phyloP scores from a whole-genome alignment of 371 early-diverging fungal genomes.

The Haplosporangium sp. region DNA sequence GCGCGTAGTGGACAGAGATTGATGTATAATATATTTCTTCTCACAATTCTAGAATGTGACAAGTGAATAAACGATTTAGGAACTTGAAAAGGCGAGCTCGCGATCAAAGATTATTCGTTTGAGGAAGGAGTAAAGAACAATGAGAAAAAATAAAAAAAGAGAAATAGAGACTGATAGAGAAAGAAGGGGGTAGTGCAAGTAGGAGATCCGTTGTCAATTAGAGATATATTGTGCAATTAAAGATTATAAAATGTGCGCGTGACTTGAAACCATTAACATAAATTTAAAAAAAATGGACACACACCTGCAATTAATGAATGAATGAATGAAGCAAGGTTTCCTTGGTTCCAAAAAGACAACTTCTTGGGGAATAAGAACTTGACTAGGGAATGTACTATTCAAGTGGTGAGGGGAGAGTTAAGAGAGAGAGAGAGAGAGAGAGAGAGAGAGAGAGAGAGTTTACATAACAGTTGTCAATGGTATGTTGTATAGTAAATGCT shows the following conservation, averaged over 20 bases:
- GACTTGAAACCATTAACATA: background rate
- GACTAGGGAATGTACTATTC: too few relatives aligned
- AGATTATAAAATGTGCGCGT: background rate
- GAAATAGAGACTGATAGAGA: constrained; percentile 5
- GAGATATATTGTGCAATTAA: background rate
- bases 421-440: too few relatives aligned
- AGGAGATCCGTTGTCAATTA: background rate
- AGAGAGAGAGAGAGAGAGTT: too few relatives aligned
- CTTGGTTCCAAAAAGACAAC: too few relatives aligned
- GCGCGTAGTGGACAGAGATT: background rate
- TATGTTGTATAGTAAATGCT: too few relatives aligned
- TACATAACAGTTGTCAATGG: too few relatives aligned
- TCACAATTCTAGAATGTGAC: background rate
- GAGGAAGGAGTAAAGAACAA: background rate
- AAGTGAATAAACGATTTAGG: too few relatives aligned
- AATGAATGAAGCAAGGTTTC: background rate
- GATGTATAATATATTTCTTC: background rate
- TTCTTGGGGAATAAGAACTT: too few relatives aligned
- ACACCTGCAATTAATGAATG: background rate
- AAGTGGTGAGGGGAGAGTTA: too few relatives aligned
- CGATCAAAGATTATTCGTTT: background rate
- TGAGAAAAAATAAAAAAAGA: background rate
- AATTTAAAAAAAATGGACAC: too few relatives aligned
- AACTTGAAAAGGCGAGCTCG: background rate
- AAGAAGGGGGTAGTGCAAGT: background rate